Percentiles rank a stretch among this genome's conserved stretches.
These are phyloP conservation scores for Sordaria brevicollis DNA, from an alignment of 495 filamentous ascomycete species.

Conservation along the genomic window DNA sequence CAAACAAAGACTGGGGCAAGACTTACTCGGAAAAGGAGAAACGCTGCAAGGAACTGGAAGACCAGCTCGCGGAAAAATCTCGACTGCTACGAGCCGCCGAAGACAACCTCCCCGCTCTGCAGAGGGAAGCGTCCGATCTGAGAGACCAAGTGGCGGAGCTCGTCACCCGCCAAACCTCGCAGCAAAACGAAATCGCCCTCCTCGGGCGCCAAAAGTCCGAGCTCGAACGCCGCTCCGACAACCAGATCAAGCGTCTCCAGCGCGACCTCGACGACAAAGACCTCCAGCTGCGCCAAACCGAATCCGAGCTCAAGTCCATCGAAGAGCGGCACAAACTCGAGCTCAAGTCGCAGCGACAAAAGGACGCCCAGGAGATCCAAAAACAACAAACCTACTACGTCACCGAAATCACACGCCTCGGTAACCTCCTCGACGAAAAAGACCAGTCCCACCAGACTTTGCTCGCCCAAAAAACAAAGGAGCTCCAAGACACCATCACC, in stretches of 20 bases:
- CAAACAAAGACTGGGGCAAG: background rate
- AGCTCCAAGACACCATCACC: background rate
- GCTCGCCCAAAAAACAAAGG: background rate
- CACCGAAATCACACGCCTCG: background rate
- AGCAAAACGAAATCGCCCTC: background rate
- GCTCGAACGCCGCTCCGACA: too few species aligned
- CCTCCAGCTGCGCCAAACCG: background rate
- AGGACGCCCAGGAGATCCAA: background rate
- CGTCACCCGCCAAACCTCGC: background rate
- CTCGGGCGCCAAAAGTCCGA: too few species aligned
- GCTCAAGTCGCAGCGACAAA: too few species aligned
- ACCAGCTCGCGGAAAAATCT: background rate
- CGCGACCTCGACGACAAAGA: too few species aligned
- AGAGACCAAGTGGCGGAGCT: background rate
- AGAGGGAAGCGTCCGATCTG: background rate
- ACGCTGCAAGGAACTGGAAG: background rate
- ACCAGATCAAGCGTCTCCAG: too few species aligned
- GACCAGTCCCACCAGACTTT: background rate
- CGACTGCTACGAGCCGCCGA: background rate
- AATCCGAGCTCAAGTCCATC: background rate
- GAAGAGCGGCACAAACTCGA: too few species aligned
- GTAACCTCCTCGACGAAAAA: background rate
- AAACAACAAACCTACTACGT: background rate
- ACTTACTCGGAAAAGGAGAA: rapidly evolving
- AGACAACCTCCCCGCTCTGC: background rate